Conservation (phyloP, 2,329 filamentous ascomycete genomes). For the Aspergillus sp. region DNA sequence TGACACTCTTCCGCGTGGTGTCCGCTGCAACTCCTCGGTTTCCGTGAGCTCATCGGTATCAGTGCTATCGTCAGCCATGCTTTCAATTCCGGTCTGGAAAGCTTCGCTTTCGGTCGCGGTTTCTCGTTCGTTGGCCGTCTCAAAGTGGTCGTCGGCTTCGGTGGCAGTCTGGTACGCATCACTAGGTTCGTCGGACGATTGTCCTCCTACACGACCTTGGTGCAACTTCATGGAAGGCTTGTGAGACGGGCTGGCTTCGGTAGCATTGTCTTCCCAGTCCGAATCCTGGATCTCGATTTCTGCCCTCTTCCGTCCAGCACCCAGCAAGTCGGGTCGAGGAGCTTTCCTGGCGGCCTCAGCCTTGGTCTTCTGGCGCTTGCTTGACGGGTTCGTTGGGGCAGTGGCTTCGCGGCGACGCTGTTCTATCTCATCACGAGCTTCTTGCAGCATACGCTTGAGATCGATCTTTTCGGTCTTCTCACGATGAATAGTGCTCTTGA, state of each 20-base stretch:
- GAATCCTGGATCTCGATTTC: constrained; percentile 79
- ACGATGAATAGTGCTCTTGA: constrained; percentile 91
- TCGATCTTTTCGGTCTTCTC: constrained; percentile 99
- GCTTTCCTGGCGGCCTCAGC: constrained; percentile 76
- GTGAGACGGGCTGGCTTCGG: constrained; percentile 59
- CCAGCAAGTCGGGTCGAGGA: constrained; percentile 70
- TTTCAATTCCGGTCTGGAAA: constrained; percentile 90
- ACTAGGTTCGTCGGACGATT: constrained; percentile 52
- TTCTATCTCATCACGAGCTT: constrained; percentile 89
- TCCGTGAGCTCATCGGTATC: constrained; percentile 77
- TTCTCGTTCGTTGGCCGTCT: constrained; percentile 75
- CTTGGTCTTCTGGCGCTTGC: constrained; percentile 64
- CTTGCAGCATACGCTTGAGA: constrained; percentile 90
- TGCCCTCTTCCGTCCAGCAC: constrained; percentile 71
- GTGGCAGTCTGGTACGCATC: constrained; percentile 81
- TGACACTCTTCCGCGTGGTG: constrained; percentile 42
- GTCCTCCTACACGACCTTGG: constrained; percentile 26
- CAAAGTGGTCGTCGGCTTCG: constrained; percentile 69
- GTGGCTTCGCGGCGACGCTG: constrained; percentile 60
- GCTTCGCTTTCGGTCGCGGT: constrained; percentile 83
- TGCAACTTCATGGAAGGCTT: constrained; percentile 37
- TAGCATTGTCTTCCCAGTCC: constrained; percentile 85
- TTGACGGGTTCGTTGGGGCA: constrained; percentile 39
- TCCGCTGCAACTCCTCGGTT: constrained; percentile 64
- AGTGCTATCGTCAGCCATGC: constrained; percentile 63